Base-by-base conservation (phyloP, 805 yeast species). In the Yarrowia sp. region DNA sequence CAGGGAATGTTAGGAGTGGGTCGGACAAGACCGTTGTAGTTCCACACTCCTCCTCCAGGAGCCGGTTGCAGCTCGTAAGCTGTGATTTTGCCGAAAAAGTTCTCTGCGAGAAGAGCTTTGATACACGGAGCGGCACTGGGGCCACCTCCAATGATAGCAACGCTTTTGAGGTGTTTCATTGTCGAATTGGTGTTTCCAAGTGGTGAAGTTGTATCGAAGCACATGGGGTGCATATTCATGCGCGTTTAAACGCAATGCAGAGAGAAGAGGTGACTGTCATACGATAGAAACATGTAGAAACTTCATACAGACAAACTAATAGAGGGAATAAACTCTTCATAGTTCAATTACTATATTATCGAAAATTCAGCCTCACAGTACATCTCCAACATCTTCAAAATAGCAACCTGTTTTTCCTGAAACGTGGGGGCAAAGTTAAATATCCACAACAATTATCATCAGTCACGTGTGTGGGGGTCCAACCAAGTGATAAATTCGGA, bases 21-120 rank as follows among this genome's bases (percentile, higher is more conserved):
- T 9, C 53, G 65, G 1, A 43, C 60, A 34, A 56, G 55, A 1
- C 74, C 79, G 67, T 79, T 81, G 73, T 85, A 88, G 74, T 86
- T 84, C 97, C 97, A 91, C 9, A 91, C 78, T 0, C 97, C 97
- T 14, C 96, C 97, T n/a, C 84, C 74, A n/a, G 76, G 75, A 9
- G 78, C 71, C 70, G 89, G 81, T 56, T 83, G 79, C 70, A 90
- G 96, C 73, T 82, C 89, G 6, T 89, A 80, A 33, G 83, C 84
- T 58, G 90, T 80, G 53, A 76, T 73, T 40, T 80, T 77, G 70
- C 84, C 83, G 3, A 78, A 74, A 0, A 76, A 73, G 1, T 69
- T 69, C 71, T 87, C 92, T 10, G 80, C 82, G 9, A 84, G 70
- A 12, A 91, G 79, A 0, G 92, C 91, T 68, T 87, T 85, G 0